These are phyloP conservation scores for Tetracladium maxilliforme DNA, from an alignment of 2,329 filamentous ascomycete genomes.

Conservation along the genomic window DNA sequence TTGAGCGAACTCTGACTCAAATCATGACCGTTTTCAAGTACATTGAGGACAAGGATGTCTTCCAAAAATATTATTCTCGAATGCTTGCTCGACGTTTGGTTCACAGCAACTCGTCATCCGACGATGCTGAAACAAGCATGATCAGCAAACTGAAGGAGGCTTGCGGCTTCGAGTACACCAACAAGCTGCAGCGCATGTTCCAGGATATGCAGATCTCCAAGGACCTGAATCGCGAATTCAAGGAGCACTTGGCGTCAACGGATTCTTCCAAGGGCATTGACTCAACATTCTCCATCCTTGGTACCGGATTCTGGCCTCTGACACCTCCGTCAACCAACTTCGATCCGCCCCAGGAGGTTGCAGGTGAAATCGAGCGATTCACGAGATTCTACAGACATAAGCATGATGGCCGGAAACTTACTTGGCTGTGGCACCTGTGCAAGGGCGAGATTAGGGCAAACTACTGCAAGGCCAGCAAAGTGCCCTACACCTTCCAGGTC, in stretches of 20 bases:
- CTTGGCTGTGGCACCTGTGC: conserved; percentile 96
- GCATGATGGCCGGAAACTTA: conserved; percentile 90
- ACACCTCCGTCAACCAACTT: conserved; percentile 79
- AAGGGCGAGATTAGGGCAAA: conserved; percentile 94
- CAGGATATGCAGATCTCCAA: conserved; percentile 99
- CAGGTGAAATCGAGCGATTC: conserved; percentile 81
- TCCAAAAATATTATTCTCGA: conserved; percentile 98
- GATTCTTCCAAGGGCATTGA: conserved; percentile 60
- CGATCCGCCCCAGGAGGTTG: conserved; percentile 71
- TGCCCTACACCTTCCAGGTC: conserved; percentile 91
- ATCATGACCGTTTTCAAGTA: conserved; percentile 99
- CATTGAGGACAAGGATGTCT: conserved; percentile 99
- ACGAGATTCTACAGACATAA: conserved; percentile 87
- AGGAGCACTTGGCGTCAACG: conserved; percentile 55
- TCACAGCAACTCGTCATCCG: conserved; percentile 86
- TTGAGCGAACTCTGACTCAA: conserved; percentile 76
- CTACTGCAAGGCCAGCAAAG: conserved; percentile 80
- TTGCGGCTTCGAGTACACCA: conserved; percentile 97
- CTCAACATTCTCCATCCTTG: conserved; percentile 81
- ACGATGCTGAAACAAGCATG: conserved; percentile 98
- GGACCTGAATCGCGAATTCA: conserved; percentile 83
- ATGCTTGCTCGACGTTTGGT: conserved; percentile 92
- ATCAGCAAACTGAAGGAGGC: conserved; percentile 98
- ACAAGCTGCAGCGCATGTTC: conserved; percentile 99
- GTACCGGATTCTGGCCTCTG: conserved; percentile 95